Percentiles rank a stretch among this genome's conserved stretches.
Evolutionary conservation across 192 early-diverging fungal species (phyloP).

Genomic region (Coemansia sp.): DNA sequence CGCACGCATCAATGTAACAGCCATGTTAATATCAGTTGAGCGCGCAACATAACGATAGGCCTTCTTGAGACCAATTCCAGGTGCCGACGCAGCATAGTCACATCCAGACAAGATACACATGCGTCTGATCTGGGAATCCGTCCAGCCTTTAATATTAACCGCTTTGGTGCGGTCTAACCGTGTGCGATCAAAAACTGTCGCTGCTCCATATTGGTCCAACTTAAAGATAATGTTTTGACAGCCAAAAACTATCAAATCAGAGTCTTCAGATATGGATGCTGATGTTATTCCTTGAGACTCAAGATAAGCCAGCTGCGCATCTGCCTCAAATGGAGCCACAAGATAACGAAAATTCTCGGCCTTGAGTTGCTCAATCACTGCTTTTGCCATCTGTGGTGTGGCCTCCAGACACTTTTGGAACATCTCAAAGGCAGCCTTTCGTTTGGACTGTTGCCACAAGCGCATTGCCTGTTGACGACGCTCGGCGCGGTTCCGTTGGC

Average conservation of each 20-base stretch:
- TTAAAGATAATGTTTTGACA: constrained; percentile 83
- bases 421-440: constrained; percentile 64
- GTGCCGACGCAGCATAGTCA: constrained; percentile 85
- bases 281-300: constrained; percentile 63
- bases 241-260: constrained; percentile 92
- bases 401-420: constrained; percentile 80
- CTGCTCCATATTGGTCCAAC: constrained; percentile 70
- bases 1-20: constrained; percentile 45
- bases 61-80: constrained; percentile 84
- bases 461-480: constrained; percentile 54
- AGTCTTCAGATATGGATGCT: constrained; percentile 93
- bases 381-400: constrained; percentile 78
- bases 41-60: constrained; percentile 57
- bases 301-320: constrained; percentile 90
- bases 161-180: constrained; percentile 55
- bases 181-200: constrained; percentile 60
- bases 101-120: constrained; percentile 99
- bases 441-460: constrained; percentile 57
- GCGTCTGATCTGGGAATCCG: constrained; percentile 63
- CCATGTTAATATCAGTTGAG: constrained; percentile 67
- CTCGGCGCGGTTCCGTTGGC: constrained; percentile 58
- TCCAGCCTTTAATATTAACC: constrained; percentile 61
- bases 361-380: constrained; percentile 68
- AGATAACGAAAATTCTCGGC: constrained; percentile 69
- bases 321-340: constrained; percentile 97